Conservation (phyloP, 2,329 filamentous ascomycete species). For the Fusarium anthophilum region DNA sequence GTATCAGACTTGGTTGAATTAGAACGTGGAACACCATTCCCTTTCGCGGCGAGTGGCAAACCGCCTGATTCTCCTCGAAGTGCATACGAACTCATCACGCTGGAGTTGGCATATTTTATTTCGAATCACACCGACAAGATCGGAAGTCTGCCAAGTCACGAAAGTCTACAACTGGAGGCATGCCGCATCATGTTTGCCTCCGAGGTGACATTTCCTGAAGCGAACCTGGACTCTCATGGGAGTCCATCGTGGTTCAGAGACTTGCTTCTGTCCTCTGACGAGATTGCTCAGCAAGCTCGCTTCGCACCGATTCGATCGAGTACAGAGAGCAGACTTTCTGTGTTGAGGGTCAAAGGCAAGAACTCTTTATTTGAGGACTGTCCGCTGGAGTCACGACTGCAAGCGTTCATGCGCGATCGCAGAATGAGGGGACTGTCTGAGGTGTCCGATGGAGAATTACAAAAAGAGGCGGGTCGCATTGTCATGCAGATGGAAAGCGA, state of each 20-base stretch:
- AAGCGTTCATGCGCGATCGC: constrained; percentile 1
- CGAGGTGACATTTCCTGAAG: constrained; percentile 21
- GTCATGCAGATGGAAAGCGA: constrained; percentile 27
- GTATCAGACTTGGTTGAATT: constrained; percentile 30
- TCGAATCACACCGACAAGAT: constrained; percentile 22
- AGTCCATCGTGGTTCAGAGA: constrained; percentile 25
- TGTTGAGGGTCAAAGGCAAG: constrained; percentile 23
- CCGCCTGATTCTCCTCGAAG: constrained; percentile 32
- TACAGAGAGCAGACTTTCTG: constrained; percentile 18
- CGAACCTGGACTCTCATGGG: not conserved
- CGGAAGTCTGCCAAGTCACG: constrained; percentile 21
- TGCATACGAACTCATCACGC: constrained; percentile 35
- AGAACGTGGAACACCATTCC: constrained; percentile 30
- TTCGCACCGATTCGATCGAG: constrained; percentile 24
- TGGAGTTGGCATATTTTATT: constrained; percentile 35
- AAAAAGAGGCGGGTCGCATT: constrained; percentile 18
- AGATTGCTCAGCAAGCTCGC: constrained; percentile 17
- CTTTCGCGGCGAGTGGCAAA: constrained; percentile 25
- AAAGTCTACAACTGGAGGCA: constrained; percentile 21
- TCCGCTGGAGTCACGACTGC: constrained; percentile 18
- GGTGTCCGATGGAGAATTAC: constrained; percentile 6
- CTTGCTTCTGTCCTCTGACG: constrained; percentile 12
- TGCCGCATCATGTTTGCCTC: constrained; percentile 36
- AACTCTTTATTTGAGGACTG: constrained; percentile 27
- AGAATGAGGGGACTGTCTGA: not conserved